These are phyloP conservation scores for Yamadazyma trypodendri DNA, from an alignment of 1,139 yeast genomes.

Conservation along the genomic window DNA sequence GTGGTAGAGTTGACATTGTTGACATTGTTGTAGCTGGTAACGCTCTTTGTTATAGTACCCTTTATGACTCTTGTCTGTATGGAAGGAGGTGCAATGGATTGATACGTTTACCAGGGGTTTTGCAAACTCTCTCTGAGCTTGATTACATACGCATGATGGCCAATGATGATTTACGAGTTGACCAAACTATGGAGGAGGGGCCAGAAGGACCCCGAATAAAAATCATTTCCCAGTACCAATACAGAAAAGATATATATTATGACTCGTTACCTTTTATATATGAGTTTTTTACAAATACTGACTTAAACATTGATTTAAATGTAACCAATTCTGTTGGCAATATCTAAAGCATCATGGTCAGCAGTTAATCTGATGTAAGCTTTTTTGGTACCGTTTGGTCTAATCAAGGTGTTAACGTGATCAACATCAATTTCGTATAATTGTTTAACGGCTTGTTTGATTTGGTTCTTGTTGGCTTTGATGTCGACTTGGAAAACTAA, in stretches of 20 bases:
- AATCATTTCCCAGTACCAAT: too few relatives aligned
- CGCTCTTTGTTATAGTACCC: too few relatives aligned
- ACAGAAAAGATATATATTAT: slow-evolving; percentile 10
- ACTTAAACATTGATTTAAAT: slow-evolving; percentile 46
- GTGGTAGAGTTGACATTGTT: too few relatives aligned
- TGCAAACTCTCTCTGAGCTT: too few relatives aligned
- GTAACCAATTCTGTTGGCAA: slow-evolving; percentile 99
- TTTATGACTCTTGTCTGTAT: too few relatives aligned
- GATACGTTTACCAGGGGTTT: too few relatives aligned
- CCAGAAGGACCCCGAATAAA: too few relatives aligned
- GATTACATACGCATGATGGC: too few relatives aligned
- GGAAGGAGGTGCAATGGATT: too few relatives aligned
- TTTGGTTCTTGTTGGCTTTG: slow-evolving; percentile 97
- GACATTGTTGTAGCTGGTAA: too few relatives aligned
- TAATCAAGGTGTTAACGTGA: slow-evolving; percentile 92
- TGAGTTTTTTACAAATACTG: slow-evolving; percentile 10
- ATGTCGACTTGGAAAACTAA: slow-evolving; percentile 97
- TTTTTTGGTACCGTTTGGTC: slow-evolving; percentile 99
- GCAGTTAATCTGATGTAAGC: slow-evolving; percentile 99
- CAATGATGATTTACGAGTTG: too few relatives aligned
- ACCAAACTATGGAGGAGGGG: too few relatives aligned
- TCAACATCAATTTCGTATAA: slow-evolving; percentile 94
- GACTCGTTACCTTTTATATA: slow-evolving; percentile 14
- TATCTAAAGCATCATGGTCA: slow-evolving; percentile 99
- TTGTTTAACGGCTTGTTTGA: slow-evolving; percentile 97